Base-by-base conservation (phyloP, 116 monocot species). In the Cymodocea nodosa region DNA sequence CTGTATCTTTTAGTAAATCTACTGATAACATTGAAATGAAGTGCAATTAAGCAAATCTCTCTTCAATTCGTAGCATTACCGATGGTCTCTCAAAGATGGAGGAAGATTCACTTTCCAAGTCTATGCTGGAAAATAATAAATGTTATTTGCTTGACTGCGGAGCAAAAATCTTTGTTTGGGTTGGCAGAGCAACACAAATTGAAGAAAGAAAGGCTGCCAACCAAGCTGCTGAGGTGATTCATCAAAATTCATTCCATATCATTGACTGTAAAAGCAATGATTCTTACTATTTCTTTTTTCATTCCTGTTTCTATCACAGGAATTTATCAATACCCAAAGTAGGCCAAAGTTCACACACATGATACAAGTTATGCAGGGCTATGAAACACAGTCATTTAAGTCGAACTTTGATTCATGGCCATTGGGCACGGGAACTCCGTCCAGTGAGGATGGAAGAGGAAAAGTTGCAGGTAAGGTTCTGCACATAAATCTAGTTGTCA, bases 391-490 rank as follows among this genome's bases (percentile, higher is more conserved):
- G 68, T 78, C 87, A 79, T 97, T 97, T 73, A 97, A 97, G 56
- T 82, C 84, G 17, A 80, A 85, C 54, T 97, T 97, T 75, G 92
- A 89, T 50, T 82, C 92, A 19, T 97, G 97, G 97, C 89, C 97
- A 59, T 60, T 69, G 0, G 73, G 80, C 53, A 60, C 84, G 40
- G 85, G 70, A 30, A 70, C 58, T 68, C 60, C 79, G 56, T 73
- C 66, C 17, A 73, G 70, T 23, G 97, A 98, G 74, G 97, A 92
- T 60, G 92, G 97, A 68, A 76, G 88, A 80, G 97, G 97, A 65
- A 98, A 98, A 84, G 97, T 98, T 53, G 88, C 92, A 78, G 97
- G 97, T 98, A 85, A 13, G 66, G 2, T 3, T 23, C 22, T 59
- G 10, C 25, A 23, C 17, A 14, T 10, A 5, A 59, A 59, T 11